Evolutionary conservation across 1,284 basidiomycete species (phyloP).

Genomic region (Ganoderma leucocontextum): DNA sequence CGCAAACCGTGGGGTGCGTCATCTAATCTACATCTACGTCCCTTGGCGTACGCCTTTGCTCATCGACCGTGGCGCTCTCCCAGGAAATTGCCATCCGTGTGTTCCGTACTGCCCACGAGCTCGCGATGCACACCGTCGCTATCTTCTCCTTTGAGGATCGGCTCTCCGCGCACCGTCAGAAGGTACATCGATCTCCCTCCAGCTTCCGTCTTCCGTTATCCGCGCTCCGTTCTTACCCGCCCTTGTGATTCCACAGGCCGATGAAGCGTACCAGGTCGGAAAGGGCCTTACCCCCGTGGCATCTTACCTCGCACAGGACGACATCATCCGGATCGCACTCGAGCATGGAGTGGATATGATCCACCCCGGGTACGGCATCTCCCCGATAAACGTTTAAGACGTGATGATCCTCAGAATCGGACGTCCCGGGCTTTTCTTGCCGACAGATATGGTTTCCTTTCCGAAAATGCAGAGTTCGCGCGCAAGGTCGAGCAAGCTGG

Average conservation of each 20-base stretch:
- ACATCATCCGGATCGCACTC: slow-evolving; percentile 94
- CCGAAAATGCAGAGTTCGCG: slow-evolving; percentile 97
- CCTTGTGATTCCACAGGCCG: slow-evolving; percentile 67
- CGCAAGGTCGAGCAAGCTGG: slow-evolving; percentile 97
- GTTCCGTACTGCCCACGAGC: slow-evolving; percentile 97
- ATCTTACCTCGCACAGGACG: slow-evolving; percentile 97
- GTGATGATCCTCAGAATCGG: slow-evolving; percentile 33
- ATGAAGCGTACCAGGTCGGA: slow-evolving; percentile 98
- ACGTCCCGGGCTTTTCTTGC: slow-evolving; percentile 5
- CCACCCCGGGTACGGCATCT: slow-evolving; percentile 83
- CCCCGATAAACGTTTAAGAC: slow-evolving; percentile 14
- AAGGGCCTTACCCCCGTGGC: slow-evolving; percentile 95
- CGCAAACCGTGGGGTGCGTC: slow-evolving; percentile 90
- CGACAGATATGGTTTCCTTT: slow-evolving; percentile 94
- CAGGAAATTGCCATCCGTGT: slow-evolving; percentile 99
- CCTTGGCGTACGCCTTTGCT: slow-evolving; percentile 8
- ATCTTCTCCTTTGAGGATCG: slow-evolving; percentile 99
- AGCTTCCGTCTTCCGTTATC: slow-evolving; percentile 1
- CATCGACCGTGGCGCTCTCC: slow-evolving; percentile 14
- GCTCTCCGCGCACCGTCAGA: slow-evolving; percentile 96
- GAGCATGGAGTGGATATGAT: slow-evolving; percentile 99
- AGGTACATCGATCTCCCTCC: slow-evolving; percentile 59
- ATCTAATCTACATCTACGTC: slow-evolving; percentile 31
- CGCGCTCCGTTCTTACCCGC: slow-evolving; percentile 2
- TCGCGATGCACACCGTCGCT: slow-evolving; percentile 99